A percentile compares a stretch with the other conserved stretches of the same genome.
Evolutionary conservation across 2,329 filamentous ascomycete species (phyloP).

Genomic region (Botrytis deweyae): DNA sequence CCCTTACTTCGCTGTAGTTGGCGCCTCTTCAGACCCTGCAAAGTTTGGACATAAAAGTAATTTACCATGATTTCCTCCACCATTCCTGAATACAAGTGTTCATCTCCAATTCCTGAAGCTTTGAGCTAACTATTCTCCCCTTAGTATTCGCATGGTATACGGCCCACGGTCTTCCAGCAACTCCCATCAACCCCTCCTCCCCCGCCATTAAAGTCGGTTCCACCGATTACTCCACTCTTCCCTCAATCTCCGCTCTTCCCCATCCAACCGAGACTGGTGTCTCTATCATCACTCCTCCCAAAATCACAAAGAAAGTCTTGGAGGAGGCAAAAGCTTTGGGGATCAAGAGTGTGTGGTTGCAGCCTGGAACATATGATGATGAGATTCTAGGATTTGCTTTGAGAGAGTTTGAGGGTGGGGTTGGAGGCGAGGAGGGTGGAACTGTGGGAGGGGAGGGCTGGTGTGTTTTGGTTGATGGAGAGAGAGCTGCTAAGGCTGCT

Average conservation of each 20-base stretch:
- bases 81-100: not conserved
- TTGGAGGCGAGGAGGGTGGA: slow-evolving; percentile 56
- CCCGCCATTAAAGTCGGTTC: slow-evolving; percentile 61
- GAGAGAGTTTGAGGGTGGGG: slow-evolving; percentile 69
- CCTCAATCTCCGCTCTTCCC: slow-evolving; percentile 60
- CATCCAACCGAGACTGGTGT: slow-evolving; percentile 70
- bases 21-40: slow-evolving; percentile 77
- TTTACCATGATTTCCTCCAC: not conserved
- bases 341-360: slow-evolving; percentile 78
- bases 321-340: slow-evolving; percentile 74
- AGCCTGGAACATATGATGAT: slow-evolving; percentile 85
- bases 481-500: slow-evolving; percentile 57
- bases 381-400: slow-evolving; percentile 69
- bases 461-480: slow-evolving; percentile 86
- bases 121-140: slow-evolving; percentile 21
- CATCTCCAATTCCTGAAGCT: not conserved
- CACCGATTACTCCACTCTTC: slow-evolving; percentile 48
- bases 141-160: slow-evolving; percentile 90
- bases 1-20: slow-evolving; percentile 81
- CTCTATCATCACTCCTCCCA: slow-evolving; percentile 84
- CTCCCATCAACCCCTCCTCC: slow-evolving; percentile 76
- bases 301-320: slow-evolving; percentile 70
- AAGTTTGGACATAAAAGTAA: slow-evolving; percentile 89
- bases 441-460: slow-evolving; percentile 71
- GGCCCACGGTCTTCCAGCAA: slow-evolving; percentile 69